Conservation (phyloP, 306 rosid genomes). For the Cyamopsis tetragonoloba region DNA sequence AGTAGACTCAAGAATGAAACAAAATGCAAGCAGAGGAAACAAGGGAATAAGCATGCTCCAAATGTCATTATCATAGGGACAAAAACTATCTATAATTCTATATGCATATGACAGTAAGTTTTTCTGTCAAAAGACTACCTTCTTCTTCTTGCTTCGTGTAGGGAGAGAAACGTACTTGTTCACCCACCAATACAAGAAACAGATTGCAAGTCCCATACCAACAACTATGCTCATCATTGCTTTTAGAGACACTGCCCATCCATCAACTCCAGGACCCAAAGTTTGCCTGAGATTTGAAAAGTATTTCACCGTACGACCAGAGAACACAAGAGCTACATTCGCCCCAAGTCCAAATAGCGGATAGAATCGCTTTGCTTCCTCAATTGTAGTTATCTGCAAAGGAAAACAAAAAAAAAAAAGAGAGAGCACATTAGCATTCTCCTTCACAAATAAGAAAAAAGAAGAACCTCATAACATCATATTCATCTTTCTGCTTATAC, state of each 20-base stretch:
- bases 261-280: slow-evolving; percentile 99
- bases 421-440: neutral
- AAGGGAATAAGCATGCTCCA: neutral
- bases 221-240: slow-evolving; percentile 99
- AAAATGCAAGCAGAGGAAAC: neutral
- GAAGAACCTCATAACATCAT: neutral
- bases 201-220: slow-evolving; percentile 71
- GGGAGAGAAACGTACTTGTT: slow-evolving; percentile 79
- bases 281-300: slow-evolving; percentile 73
- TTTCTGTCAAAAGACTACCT: slow-evolving; percentile 47
- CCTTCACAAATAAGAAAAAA: neutral
- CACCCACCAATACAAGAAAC: slow-evolving; percentile 96
- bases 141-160: slow-evolving; percentile 90
- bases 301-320: slow-evolving; percentile 95
- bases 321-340: slow-evolving; percentile 88
- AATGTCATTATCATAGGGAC: neutral
- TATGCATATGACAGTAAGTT: neutral
- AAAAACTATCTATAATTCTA: too few relatives aligned
- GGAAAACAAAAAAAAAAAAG: neutral
- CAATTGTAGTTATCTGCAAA: slow-evolving; percentile 83
- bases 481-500: neutral
- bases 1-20: neutral
- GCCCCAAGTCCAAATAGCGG: slow-evolving; percentile 98
- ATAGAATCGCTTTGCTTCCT: slow-evolving; percentile 88
- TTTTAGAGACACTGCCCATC: slow-evolving; percentile 90